Percentiles rank a stretch among this genome's conserved stretches.
phyloP scores from a whole-genome alignment of 2,329 filamentous ascomycete genomes.

The Neofusicoccum cordaticola region DNA sequence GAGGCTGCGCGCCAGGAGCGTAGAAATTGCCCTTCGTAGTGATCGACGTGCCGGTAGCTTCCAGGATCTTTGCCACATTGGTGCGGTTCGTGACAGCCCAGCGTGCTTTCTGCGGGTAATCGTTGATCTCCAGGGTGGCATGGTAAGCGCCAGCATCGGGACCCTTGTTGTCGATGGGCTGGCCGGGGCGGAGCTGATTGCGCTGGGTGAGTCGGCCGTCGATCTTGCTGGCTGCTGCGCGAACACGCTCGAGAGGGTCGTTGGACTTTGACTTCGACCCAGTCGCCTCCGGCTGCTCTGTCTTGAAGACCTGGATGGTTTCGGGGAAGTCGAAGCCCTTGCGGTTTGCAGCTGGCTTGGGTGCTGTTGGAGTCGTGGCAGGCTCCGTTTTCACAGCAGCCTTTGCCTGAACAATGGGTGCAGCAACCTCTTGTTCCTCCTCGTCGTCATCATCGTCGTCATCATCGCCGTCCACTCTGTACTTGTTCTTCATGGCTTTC shows the following conservation, averaged over 20 bases:
- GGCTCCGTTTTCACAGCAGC: slow-evolving; percentile 41
- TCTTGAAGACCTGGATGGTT: slow-evolving; percentile 71
- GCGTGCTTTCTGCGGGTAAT: slow-evolving; percentile 96
- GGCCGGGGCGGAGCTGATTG: slow-evolving; percentile 83
- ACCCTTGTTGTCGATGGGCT: slow-evolving; percentile 97
- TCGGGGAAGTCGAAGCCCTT: slow-evolving; percentile 54
- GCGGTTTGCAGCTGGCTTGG: slow-evolving; percentile 18
- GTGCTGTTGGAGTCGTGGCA: slow-evolving; percentile 13
- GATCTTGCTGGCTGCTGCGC: slow-evolving; percentile 86
- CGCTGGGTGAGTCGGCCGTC: slow-evolving; percentile 86
- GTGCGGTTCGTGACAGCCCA: slow-evolving; percentile 99
- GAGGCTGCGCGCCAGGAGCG: slow-evolving; percentile 73
- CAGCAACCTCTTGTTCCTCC: slow-evolving; percentile 62
- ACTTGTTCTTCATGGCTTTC: slow-evolving; percentile 71
- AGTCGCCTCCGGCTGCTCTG: slow-evolving; percentile 54
- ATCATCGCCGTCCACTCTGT: slow-evolving; percentile 60
- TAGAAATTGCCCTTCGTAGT: slow-evolving; percentile 97
- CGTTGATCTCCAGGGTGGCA: slow-evolving; percentile 96
- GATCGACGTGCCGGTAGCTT: slow-evolving; percentile 90
- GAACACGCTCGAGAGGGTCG: slow-evolving; percentile 69
- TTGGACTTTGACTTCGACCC: slow-evolving; percentile 58
- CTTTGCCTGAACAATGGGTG: slow-evolving; percentile 60
- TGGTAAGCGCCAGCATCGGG: slow-evolving; percentile 96
- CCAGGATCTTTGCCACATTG: slow-evolving; percentile 96
- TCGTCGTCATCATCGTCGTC: slow-evolving; percentile 72